Evolutionary conservation across 208 protist genomes (phyloP), one percentile per base, ranked within the genome.

Genomic region (Tritrichomonas foetus): DNA sequence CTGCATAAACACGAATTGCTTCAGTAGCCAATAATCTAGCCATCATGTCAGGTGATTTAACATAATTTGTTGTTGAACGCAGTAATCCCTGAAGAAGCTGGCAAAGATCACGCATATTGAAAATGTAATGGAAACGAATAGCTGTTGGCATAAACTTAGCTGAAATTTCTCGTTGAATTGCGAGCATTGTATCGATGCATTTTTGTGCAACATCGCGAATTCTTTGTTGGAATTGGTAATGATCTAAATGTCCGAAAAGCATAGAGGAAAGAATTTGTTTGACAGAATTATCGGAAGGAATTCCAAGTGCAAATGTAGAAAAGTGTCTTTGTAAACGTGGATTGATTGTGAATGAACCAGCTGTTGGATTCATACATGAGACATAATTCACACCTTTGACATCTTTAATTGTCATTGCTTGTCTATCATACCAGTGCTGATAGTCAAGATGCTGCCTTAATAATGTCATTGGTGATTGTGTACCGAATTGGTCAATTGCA

Each of bases 71-170:
- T 39, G 14, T 30, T 14, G 93, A 55, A 30, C 66, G 50, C 61
- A 96, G 89, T 14, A 97, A 3, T 74, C 97, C 97, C 66, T 98
- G 97, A 94, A 98, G 98, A 78, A 99, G 97, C 95, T 98, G 98
- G 94, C 98, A 98, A 95, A 99, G 97, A 94, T 99, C 98, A 53
- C 98, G 96, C 95, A 99, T 97, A 96, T 99, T 99, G 97, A 99
- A 99, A 94, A 98, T 96, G 96, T 99, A 99, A 95, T 99, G 98
- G 96, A 99, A 99, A 95, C 99, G 99, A 94, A 99, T 96, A 66
- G 98, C 98, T 0, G 98, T 99, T 30, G 98, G 98, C 94, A 99
- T 97, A 95, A 99, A 99, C 36, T 95, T 95, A 93, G 84, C 66
- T 78, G 97, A 97, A 55, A 98, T 96, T 22, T 93, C 36, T 36